Conservation (phyloP, 352 stramenopile genomes). For the Plasmopara halstedii region DNA sequence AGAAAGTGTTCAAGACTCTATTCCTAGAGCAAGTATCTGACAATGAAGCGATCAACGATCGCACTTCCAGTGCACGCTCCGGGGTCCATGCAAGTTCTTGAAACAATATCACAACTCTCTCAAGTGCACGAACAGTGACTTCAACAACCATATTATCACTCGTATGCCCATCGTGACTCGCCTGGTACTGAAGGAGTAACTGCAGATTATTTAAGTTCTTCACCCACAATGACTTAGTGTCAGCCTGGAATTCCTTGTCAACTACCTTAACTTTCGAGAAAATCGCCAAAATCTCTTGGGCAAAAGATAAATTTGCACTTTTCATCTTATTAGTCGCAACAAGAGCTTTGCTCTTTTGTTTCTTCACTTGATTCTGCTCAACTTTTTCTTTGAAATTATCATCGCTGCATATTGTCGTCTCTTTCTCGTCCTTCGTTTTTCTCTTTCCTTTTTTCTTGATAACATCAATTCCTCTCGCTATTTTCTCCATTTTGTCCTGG, state of each 20-base stretch:
- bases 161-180: not conserved
- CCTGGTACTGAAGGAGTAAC: conserved; percentile 13
- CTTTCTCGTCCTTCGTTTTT: not conserved
- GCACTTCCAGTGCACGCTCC: conserved; percentile 11
- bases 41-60: conserved; percentile 6
- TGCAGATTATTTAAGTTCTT: conserved; percentile 5
- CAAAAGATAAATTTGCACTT: conserved; percentile 8
- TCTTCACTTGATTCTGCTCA: conserved; percentile 3
- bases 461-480: not conserved
- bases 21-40: conserved; percentile 21
- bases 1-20: conserved; percentile 12
- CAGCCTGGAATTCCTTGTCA: conserved; percentile 4
- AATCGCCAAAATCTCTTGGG: conserved; percentile 5
- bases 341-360: conserved; percentile 1
- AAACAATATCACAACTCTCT: conserved; percentile 7
- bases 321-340: not conserved
- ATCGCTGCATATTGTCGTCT: not conserved
- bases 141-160: conserved; percentile 12
- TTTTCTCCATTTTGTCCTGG: not conserved
- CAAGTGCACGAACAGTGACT: conserved; percentile 12
- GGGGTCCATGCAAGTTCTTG: conserved; percentile 6
- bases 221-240: conserved; percentile 7
- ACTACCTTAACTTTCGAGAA: conserved; percentile 5
- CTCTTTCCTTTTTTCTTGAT: not conserved
- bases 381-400: not conserved